Base-by-base conservation (phyloP, 495 filamentous ascomycete species). In the Penicillium desertorum region DNA sequence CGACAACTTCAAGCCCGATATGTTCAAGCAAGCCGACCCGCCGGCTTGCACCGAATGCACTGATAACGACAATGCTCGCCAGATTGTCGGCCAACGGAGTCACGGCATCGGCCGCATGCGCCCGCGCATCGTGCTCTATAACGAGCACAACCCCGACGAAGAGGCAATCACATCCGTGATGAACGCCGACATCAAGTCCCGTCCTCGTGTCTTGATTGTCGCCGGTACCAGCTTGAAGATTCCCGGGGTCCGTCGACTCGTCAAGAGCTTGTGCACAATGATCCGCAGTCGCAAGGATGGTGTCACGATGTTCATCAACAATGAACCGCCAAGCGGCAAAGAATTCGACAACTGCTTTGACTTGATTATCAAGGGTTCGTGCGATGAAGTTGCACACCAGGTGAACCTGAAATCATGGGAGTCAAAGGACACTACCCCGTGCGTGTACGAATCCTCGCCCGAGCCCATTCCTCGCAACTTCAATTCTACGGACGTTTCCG, bases 151-250 rank as follows among this genome's bases (percentile, higher is more conserved):
- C 66, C 93, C 94, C 1, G 94, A 98, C 59, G 90, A 92, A 46
- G 93, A 96, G 58, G 92, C 94, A 19, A 98, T 98, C 67, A 92
- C 94, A 14, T 86, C 90, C 8, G 90, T 96, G 12, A 88, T 92
- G 58, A 85, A 81, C 45, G 84, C 90, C 3, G 94, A 98, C 69
- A 74, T 98, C 22, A 86, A 89, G 50, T 84, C 85, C 30, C 81
- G 91, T 36, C 94, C 94, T 0, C 95, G 97, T 63, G 92, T 92
- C 7, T 77, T 98, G 23, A 85, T 98, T 54, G 95, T 98, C 27
- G 95, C 95, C 16, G 94, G 94, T 30, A 98, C 94, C 7, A 97
- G 88, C 52, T 72, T 98, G 58, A 97, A 97, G 64, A 92, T 98
- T 48, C 93, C 92, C 5, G 94, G 94, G 9, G 89, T 96, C 27